A percentile compares a stretch with the other conserved stretches of the same genome.
Conservation (phyloP, 345 rosid species). For the Acer yangbiense region DNA sequence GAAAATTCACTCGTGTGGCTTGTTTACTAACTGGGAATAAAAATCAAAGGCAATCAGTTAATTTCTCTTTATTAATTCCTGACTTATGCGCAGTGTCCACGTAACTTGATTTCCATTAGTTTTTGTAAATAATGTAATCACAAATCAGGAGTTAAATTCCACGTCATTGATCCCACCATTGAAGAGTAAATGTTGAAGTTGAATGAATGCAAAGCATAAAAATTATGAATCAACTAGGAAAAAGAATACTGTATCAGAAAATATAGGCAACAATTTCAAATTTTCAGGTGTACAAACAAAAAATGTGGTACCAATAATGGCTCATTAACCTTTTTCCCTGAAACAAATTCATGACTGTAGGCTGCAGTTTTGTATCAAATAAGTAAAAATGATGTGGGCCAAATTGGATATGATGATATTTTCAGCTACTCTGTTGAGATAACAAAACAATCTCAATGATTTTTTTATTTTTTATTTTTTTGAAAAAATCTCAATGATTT, state of each 20-base stretch:
- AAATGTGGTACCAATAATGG: not conserved
- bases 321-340: not conserved
- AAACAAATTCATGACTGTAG: not conserved
- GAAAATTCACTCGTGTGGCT: too few species aligned
- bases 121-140: too few species aligned
- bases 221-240: not conserved
- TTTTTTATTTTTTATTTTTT: not conserved
- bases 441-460: not conserved
- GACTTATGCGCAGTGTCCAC: too few species aligned
- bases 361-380: not conserved
- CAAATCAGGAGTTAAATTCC: too few species aligned
- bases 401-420: not conserved
- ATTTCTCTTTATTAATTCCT: too few species aligned
- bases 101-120: too few species aligned
- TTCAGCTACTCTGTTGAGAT: not conserved
- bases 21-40: too few species aligned
- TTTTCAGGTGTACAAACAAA: not conserved
- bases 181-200: not conserved
- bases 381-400: constrained; percentile 12
- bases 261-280: not conserved
- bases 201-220: not conserved
- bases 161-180: too few species aligned
- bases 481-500: not conserved
- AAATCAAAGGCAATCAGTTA: too few species aligned
- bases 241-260: not conserved